phyloP scores from a whole-genome alignment of 2,329 filamentous ascomycete genomes.

The Juglanconis juglandina region DNA sequence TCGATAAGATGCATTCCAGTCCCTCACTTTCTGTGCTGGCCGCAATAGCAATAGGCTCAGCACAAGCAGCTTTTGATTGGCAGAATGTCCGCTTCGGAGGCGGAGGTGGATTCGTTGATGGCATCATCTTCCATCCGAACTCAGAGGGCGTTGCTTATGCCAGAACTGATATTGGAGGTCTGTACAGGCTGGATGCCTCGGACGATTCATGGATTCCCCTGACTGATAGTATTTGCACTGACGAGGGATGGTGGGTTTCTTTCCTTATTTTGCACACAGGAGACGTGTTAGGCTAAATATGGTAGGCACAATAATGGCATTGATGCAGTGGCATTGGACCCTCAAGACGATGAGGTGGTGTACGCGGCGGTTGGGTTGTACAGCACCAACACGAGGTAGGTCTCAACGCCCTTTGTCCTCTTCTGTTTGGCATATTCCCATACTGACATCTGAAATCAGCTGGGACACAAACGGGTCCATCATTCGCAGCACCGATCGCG shows the following conservation, averaged over 20 bases:
- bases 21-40: conserved; percentile 21
- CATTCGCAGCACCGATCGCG: conserved; percentile 50
- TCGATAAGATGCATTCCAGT: conserved; percentile 7
- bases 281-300: background rate
- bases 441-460: conserved; percentile 9
- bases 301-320: conserved; percentile 53
- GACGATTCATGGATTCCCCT: conserved; percentile 55
- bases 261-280: background rate
- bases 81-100: conserved; percentile 43
- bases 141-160: conserved; percentile 50
- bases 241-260: conserved; percentile 40
- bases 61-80: conserved; percentile 25
- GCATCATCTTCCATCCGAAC: conserved; percentile 53
- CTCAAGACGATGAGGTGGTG: conserved; percentile 46
- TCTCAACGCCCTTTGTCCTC: background rate
- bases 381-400: conserved; percentile 48
- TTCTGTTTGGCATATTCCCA: background rate
- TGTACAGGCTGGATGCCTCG: conserved; percentile 48
- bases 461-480: conserved; percentile 52
- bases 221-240: conserved; percentile 43
- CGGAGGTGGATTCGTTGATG: conserved; percentile 53
- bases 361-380: conserved; percentile 56
- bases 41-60: conserved; percentile 21
- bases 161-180: conserved; percentile 54
- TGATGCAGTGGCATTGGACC: conserved; percentile 54